Conservation (phyloP, 108 stramenopile genomes). For the Pseudonitzschia pungens region DNA sequence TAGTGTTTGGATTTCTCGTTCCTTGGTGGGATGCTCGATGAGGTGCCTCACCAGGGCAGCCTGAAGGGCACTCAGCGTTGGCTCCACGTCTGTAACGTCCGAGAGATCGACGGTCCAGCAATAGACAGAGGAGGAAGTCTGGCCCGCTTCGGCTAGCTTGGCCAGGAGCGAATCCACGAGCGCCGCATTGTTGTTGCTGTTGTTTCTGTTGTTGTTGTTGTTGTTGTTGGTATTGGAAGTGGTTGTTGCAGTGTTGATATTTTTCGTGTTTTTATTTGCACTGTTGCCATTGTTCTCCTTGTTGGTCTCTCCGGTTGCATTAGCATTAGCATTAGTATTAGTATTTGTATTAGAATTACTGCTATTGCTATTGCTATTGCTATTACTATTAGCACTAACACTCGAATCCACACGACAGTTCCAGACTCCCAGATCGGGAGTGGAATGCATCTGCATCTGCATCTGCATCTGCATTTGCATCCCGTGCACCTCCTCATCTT, state of each 20-base stretch:
- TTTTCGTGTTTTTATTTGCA: too few relatives aligned
- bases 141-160: not conserved
- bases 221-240: too few relatives aligned
- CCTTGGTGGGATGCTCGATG: constrained; percentile 35
- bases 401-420: constrained; percentile 29
- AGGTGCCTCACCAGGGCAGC: constrained; percentile 46
- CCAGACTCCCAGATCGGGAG: constrained; percentile 65
- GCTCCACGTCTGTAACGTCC: constrained; percentile 46
- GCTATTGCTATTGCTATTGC: too few relatives aligned
- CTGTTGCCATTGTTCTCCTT: not conserved
- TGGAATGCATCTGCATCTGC: constrained; percentile 38
- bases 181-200: not conserved
- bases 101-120: constrained; percentile 49
- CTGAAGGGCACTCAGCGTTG: constrained; percentile 38
- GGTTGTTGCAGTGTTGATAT: too few relatives aligned
- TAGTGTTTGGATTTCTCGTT: too few relatives aligned
- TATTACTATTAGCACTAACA: too few relatives aligned
- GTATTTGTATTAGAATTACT: too few relatives aligned
- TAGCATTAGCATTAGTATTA: too few relatives aligned
- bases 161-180: constrained; percentile 36
- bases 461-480: constrained; percentile 18
- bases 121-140: constrained; percentile 1
- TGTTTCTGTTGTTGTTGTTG: too few relatives aligned
- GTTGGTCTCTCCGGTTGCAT: not conserved
- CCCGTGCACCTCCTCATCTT: constrained; percentile 15